phyloP scores from a whole-genome alignment of 2,329 filamentous ascomycete species.

The Penicillium thymicola region DNA sequence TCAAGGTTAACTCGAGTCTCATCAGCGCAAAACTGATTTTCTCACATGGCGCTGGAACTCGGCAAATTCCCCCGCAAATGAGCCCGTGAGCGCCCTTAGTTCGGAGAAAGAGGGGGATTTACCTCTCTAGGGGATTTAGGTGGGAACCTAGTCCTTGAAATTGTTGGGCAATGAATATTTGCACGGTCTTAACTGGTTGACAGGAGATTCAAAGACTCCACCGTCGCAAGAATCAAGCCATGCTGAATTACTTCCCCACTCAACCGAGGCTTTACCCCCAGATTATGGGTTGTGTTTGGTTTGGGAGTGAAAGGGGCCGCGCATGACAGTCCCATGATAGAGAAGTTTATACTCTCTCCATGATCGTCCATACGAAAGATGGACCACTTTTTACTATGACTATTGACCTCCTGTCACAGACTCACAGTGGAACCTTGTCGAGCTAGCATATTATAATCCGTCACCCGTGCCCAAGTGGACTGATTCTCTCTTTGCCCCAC shows the following conservation, averaged over 20 bases:
- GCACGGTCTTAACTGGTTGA: neutral
- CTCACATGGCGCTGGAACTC: slow-evolving; percentile 21
- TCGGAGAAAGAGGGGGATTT: slow-evolving; percentile 3
- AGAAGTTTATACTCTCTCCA: neutral
- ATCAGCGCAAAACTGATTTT: neutral
- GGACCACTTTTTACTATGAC: neutral
- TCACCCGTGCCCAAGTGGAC: neutral
- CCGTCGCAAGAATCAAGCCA: neutral
- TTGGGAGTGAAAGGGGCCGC: neutral
- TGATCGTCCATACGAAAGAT: neutral
- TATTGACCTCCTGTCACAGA: neutral
- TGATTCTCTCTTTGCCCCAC: neutral
- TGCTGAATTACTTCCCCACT: neutral
- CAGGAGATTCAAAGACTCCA: neutral
- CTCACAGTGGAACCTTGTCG: neutral
- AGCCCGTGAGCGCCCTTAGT: neutral
- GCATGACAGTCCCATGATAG: neutral
- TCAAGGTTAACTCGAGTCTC: neutral
- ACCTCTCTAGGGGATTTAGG: neutral
- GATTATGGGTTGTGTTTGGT: neutral
- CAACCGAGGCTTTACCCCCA: slow-evolving; percentile 1
- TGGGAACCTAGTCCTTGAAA: neutral
- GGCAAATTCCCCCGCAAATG: slow-evolving; percentile 5
- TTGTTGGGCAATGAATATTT: neutral
- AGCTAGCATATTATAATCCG: neutral